These are phyloP conservation scores for Arthrobotrys sphaeroides DNA, from an alignment of 2,329 filamentous ascomycete species.

Conservation along the genomic window DNA sequence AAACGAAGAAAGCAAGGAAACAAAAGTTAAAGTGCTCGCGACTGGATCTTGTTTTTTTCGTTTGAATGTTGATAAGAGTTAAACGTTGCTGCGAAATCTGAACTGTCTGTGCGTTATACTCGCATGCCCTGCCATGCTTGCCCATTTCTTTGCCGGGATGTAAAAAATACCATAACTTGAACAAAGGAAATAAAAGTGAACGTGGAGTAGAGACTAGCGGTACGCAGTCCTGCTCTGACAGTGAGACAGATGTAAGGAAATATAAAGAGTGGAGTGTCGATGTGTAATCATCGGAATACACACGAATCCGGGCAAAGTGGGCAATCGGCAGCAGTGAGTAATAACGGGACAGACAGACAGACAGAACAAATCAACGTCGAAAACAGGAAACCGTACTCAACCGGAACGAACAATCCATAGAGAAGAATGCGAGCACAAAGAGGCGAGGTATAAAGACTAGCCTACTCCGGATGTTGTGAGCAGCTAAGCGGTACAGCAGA, in stretches of 20 bases:
- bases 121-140: slow-evolving; percentile 2
- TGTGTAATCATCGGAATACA: slow-evolving; percentile 8
- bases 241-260: slow-evolving; percentile 11
- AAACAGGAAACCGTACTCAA: slow-evolving; percentile 1
- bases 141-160: slow-evolving; percentile 19
- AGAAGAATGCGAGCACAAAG: not conserved
- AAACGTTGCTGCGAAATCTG: not conserved
- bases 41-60: not conserved
- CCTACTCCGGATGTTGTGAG: slow-evolving; percentile 2
- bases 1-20: not conserved
- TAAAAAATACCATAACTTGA: slow-evolving; percentile 4
- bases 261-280: slow-evolving; percentile 28
- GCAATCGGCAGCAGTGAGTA: slow-evolving; percentile 1
- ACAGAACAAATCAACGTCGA: slow-evolving; percentile 4
- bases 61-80: not conserved
- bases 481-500: not conserved
- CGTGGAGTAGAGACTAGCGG: slow-evolving; percentile 18
- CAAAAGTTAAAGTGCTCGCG: not conserved
- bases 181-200: slow-evolving; percentile 47
- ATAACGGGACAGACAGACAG: not conserved
- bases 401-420: not conserved
- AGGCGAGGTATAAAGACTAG: not conserved
- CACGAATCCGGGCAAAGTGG: not conserved
- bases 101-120: not conserved
- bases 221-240: not conserved